Base-by-base conservation (phyloP, 371 early-diverging fungal species). In the Apophysomyces trapeziformis region DNA sequence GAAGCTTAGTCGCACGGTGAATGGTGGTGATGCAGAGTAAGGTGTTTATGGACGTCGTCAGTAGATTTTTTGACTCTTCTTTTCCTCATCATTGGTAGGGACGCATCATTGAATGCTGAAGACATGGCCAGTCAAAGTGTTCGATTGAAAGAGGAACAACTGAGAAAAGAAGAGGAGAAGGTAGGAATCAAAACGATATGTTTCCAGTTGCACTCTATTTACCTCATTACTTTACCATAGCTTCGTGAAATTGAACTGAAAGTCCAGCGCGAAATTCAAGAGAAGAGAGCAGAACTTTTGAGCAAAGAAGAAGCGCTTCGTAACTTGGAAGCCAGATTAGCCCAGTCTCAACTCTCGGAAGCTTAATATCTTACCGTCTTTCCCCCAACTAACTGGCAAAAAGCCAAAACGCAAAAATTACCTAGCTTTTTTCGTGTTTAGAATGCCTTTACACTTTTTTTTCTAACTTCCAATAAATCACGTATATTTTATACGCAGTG, bases 1-100 rank as follows among this genome's bases (percentile, higher is more conserved):
- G 77, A 92, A 96, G 84, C 90, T 99, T 41, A 87, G 88, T 67
- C 87, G 87, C 62, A 88, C 83, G 57, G 83, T 83, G 18, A 86
- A 86, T 63, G 82, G 80, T 39, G 75, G 78, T 46, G 80, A 80
- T 63, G 73, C 75, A 37, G 87, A 83, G 79, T 85, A 82, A 78
- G 83, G 79, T 47, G n/a, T 44, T 5, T 68, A 50, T 14, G 7
- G 32, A 36, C 12, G 57, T 21, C 58, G 46, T 21, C 18, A n/a
- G 13, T 3, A n/a, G 18, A 16, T 39, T 60, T 12, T 7, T 26
- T 41, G 44, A 60, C 9, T 16, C 13, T 38, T 38, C 54, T 9
- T 38, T 26, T 26, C 2, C 32, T 26, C 32, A 2, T 26, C 32
- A 26, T 26, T 26, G 32, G n/a, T 57, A 73, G 80, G 56, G 80